Conservation (phyloP, 2,329 filamentous ascomycete species). For the Cyanodermella asteris region DNA sequence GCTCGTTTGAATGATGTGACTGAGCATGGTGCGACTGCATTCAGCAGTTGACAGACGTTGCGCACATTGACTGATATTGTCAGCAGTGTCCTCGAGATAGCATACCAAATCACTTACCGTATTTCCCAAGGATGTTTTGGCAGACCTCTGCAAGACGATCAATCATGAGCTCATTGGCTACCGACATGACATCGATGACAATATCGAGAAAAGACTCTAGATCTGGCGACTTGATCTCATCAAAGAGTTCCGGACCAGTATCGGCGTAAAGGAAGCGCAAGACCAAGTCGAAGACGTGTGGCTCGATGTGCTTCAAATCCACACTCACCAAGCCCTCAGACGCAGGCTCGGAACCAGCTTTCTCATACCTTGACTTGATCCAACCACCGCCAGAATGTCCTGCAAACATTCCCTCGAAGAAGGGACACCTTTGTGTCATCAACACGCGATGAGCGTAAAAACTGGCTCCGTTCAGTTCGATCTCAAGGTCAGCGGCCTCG, state of each 20-base stretch:
- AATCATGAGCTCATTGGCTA: conserved; percentile 88
- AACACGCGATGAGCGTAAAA: conserved; percentile 56
- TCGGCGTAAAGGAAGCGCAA: conserved; percentile 70
- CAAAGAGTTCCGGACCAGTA: conserved; percentile 57
- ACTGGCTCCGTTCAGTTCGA: conserved; percentile 53
- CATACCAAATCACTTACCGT: conserved; percentile 27
- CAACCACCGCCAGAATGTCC: conserved; percentile 73
- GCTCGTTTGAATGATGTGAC: conserved; percentile 73
- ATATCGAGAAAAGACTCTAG: conserved; percentile 73
- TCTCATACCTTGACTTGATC: conserved; percentile 48
- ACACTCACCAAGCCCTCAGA: conserved; percentile 48
- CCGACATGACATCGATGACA: conserved; percentile 74
- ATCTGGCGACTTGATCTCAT: conserved; percentile 46
- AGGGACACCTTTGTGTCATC: conserved; percentile 66
- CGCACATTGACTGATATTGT: conserved; percentile 42
- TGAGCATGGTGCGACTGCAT: conserved; percentile 64
- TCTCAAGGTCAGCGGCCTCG: conserved; percentile 53
- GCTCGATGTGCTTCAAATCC: conserved; percentile 62
- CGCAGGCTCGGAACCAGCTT: conserved; percentile 20
- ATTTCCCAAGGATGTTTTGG: conserved; percentile 61
- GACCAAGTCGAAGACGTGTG: conserved; percentile 54
- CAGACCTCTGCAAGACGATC: conserved; percentile 78
- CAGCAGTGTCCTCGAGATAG: conserved; percentile 6
- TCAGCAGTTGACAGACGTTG: conserved; percentile 69
- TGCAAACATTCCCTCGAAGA: conserved; percentile 75